Evolutionary conservation across 768 basidiomycete genomes (phyloP), one percentile per base, ranked within the genome.

Genomic region (Myochromella boudieri): DNA sequence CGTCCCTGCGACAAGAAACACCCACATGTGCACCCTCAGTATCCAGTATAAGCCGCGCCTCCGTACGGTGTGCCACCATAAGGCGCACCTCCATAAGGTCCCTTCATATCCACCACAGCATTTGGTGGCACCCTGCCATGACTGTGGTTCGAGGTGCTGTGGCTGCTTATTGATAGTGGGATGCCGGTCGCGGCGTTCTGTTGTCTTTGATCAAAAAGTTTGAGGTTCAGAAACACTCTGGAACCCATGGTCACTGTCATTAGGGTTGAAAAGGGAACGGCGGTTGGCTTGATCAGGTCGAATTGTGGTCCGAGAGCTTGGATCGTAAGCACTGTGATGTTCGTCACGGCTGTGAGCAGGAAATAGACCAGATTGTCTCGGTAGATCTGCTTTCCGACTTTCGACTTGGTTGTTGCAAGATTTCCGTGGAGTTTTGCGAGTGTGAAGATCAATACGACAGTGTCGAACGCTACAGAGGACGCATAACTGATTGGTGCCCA

Each of bases 401-500:
- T 57, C 10, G 55, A 50, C 42, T 54, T 53, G 6, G 54, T 59
- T 12, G 54, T 49, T 29, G 59, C 47, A 39, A 52, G 31, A 8
- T 52, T 52, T 28, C 41, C 59, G 51, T 48, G 52, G 47, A 51
- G 63, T 38, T 51, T 57, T 15, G 56, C 51, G 17, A 57, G 37
- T 9, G 62, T 59, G 33, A 70, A 56, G 15, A 50, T 37, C 5
- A 65, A 52, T 25, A 66, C 52, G 1, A 60, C 36, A 7, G 59
- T 53, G 51, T 65, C 61, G 51, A 68, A 67, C 4, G 58, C 54
- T 5, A 66, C 61, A 20, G 65, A 61, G 3, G 59, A 62, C 10
- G 60, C 65, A 44, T 60, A 68, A 44, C 62, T 63, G 38, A 68
- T 55, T 0, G 66, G 65, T 7, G 66, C 61, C 67, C 68, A 68